Base-by-base conservation (phyloP, 225 moss, liverwort and hornwort genomes). In the Anthoceros angustus region DNA sequence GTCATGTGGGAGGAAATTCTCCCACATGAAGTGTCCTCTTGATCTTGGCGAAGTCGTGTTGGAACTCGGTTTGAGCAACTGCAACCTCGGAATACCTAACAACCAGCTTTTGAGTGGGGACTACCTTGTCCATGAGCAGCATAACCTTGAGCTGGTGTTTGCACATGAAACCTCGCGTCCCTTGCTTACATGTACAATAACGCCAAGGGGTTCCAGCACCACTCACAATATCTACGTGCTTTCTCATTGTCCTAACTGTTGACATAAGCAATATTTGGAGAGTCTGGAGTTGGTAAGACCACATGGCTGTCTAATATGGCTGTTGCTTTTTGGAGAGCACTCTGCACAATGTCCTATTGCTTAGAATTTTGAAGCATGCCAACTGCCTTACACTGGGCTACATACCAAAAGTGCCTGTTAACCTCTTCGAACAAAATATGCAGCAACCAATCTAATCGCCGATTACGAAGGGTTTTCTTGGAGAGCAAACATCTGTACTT, bases 401-500 rank as follows among this genome's bases (percentile, higher is more conserved):
- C 45, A 46, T 46, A 46, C 45, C 45, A 46, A 46, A 46, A n/a
- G n/a, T n/a, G n/a, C n/a, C n/a, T n/a, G n/a, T n/a, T n/a, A n/a
- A n/a, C n/a, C n/a, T 46, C 45, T 46, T 46, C 45, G 16, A 46
- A 46, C 45, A 46, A 46, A 46, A 46, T 46, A 46, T 46, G 45
- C 45, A 46, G 45, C 16, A 46, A 5, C 45, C 45, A 46, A 46
- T 46, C 6, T 5, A 46, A 46, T 16, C 45, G 45, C 45, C 45
- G n/a, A 46, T 46, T 46, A 11, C n/a, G 45, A 46, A 46, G 45
- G 45, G 45, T 46, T 46, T 46, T 46, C n/a, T n/a, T n/a, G n/a
- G 45, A 46, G 45, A 46, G 45, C 45, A 46, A 46, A 46, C 45
- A 46, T 46, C 5, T n/a, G n/a, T n/a, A n/a, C n/a, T n/a, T 46